phyloP scores from a whole-genome alignment of 2,329 filamentous ascomycete species.

The Ascochyta koolunga region DNA sequence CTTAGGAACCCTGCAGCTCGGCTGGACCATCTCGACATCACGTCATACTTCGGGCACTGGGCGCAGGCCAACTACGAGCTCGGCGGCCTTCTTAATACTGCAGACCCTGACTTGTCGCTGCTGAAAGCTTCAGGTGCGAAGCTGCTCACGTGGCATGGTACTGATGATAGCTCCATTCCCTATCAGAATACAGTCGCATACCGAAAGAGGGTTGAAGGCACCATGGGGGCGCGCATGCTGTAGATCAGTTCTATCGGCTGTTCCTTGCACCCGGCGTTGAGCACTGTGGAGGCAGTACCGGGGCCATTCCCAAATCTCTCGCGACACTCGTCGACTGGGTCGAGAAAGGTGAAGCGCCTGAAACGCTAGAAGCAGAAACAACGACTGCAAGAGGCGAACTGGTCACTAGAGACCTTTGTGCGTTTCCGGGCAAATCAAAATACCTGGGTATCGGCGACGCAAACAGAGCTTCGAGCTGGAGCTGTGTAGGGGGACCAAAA shows the following conservation, averaged over 20 bases:
- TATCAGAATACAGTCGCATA: conserved; percentile 35
- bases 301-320: conserved; percentile 28
- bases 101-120: conserved; percentile 32
- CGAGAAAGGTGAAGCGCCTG: conserved; percentile 33
- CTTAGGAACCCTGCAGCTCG: conserved; percentile 21
- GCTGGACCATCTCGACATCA: conserved; percentile 22
- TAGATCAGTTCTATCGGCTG: conserved; percentile 39
- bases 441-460: conserved; percentile 25
- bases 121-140: conserved; percentile 33
- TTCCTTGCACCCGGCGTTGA: conserved; percentile 40
- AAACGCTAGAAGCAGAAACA: conserved; percentile 28
- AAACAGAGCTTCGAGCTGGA: conserved; percentile 30
- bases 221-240: conserved; percentile 33
- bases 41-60: conserved; percentile 23
- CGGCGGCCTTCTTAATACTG: conserved; percentile 28
- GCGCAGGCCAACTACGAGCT: conserved; percentile 27
- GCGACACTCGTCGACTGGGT: conserved; percentile 37
- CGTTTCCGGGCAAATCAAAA: conserved; percentile 25
- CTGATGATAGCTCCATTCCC: conserved; percentile 32
- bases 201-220: conserved; percentile 28
- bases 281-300: conserved; percentile 31
- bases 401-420: conserved; percentile 28
- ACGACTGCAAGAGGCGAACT: conserved; percentile 21
- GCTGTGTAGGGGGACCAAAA: conserved; percentile 29
- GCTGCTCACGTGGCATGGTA: conserved; percentile 39